These are phyloP conservation scores for Phytopythium kandeliae DNA, from an alignment of 352 stramenopile species.

Conservation along the genomic window DNA sequence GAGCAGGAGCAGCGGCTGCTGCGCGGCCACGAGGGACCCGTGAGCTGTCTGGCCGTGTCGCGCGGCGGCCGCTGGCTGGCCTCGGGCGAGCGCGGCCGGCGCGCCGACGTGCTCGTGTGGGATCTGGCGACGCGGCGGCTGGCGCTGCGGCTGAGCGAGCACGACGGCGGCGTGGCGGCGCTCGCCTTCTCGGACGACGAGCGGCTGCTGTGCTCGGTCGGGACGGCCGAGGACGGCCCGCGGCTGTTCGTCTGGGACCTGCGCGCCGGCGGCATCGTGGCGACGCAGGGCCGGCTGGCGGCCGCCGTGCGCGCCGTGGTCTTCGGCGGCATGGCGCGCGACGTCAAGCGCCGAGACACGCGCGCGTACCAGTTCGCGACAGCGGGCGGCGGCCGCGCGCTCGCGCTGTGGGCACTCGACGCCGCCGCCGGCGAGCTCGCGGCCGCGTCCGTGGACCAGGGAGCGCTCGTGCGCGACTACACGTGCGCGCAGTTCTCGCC, in stretches of 20 bases:
- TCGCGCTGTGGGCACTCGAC: slow-evolving; percentile 86
- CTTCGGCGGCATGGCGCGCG: slow-evolving; percentile 82
- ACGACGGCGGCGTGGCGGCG: slow-evolving; percentile 85
- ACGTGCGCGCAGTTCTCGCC: slow-evolving; percentile 80
- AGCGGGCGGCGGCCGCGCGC: slow-evolving; percentile 49
- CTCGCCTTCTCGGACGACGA: slow-evolving; percentile 91
- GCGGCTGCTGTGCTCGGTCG: slow-evolving; percentile 78
- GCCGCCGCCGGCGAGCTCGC: slow-evolving; percentile 73
- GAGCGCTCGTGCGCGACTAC: slow-evolving; percentile 68
- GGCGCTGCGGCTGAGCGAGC: slow-evolving; percentile 84
- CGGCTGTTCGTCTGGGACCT: slow-evolving; percentile 91
- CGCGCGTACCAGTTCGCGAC: slow-evolving; percentile 86
- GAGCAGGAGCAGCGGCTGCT: slow-evolving; percentile 82
- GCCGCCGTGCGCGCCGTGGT: slow-evolving; percentile 51
- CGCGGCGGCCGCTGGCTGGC: slow-evolving; percentile 72
- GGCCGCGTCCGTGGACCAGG: slow-evolving; percentile 64
- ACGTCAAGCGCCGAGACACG: slow-evolving; percentile 90
- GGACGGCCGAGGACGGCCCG: slow-evolving; percentile 62
- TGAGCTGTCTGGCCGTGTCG: slow-evolving; percentile 81
- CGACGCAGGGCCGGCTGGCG: slow-evolving; percentile 68
- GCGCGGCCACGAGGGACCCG: slow-evolving; percentile 74
- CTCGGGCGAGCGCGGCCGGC: slow-evolving; percentile 73
- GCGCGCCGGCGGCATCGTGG: slow-evolving; percentile 82
- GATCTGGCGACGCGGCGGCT: slow-evolving; percentile 65
- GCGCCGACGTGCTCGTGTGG: slow-evolving; percentile 90